Evolutionary conservation across 2,329 filamentous ascomycete species (phyloP), one percentile per base, ranked within the genome.

Genomic region (Trichophyton simii): DNA sequence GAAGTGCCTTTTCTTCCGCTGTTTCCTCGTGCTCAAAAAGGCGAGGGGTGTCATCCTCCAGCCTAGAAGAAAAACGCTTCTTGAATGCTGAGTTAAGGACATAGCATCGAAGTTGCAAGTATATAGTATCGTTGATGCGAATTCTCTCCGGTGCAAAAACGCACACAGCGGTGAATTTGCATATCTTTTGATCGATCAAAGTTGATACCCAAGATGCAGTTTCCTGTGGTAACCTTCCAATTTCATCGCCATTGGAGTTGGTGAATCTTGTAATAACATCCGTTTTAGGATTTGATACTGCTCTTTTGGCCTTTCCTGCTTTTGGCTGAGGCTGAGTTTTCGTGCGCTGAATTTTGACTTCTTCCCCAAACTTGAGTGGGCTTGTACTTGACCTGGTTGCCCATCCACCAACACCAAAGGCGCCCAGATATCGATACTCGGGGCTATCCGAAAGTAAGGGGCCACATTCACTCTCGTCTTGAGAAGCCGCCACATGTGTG

Each of bases 221-320:
- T 38, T 97, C 91, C 68, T 91, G 92, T 31, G 91, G 86, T 42
- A 99, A 74, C 63, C 94, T 82, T 3, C 94, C 94, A 57, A 99
- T 82, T 72, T 99, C 94, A 60, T 86, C 84, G 0, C 91, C 91
- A 59, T 77, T 81, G 8, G 79, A 73, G 68, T 90, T 95, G 0
- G 88, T 95, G 69, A 99, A 97, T 1, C 94, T 85, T 28, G 97
- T 95, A 63, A 99, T 82, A 4, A 96, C 85, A 75, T 99, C 94
- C 20, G 86, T 82, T 57, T 88, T 85, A 67, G 84, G 85, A 42
- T 84, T 82, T 0, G 80, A 77, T n/a, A 80, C 77, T 57, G 72
- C 65, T 66, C 73, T 80, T 64, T 75, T 76, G 64, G 68, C 74
- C 70, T 73, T 80, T 78, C 67, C 77, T 68, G 61, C 71, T 74